Evolutionary conservation across 2,329 filamentous ascomycete genomes (phyloP), one percentile per base, ranked within the genome.

Genomic region (Phaeophleospora eucalypticola): DNA sequence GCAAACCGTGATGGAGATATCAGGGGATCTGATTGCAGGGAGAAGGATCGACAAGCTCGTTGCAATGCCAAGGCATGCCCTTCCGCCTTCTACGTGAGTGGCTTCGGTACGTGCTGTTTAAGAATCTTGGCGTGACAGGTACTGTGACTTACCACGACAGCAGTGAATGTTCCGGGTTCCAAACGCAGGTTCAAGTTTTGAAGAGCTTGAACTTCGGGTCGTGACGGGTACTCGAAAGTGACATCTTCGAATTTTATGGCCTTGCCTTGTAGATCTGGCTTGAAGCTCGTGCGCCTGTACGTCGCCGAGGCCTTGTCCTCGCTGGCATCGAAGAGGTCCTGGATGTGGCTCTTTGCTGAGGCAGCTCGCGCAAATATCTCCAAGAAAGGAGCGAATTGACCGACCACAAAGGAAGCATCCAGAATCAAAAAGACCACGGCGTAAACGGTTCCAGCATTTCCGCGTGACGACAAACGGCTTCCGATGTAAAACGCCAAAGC

Each of bases 351-450:
- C 10, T 73, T 72, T 3, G 75, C 72, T 1, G 78, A 72, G 2
- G 79, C 73, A 0, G 81, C 81, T 24, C 68, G 68, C 62, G 68
- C 71, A 59, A 71, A 79, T 57, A 62, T 74, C 64, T 81, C 79
- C 12, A 86, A 66, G 40, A 84, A 75, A 0, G 82, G 82, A 0
- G 80, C 81, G 41, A 84, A 79, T 43, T 77, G 75, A 21, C 81
- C 80, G 18, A 85, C 71, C 27, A 84, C 74, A 40, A 85, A 78
- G 7, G 80, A 81, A 19, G 80, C 79, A 53, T 84, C 81, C 1
- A 84, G 71, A 9, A 84, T 77, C 21, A 84, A 68, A 43, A 84
- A 81, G 10, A 84, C 79, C 21, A 83, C 81, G 0, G 80, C 82
- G 54, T 83, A 84, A 14, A 81, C 71, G 1, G 75, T 77, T 27